Conservation (phyloP, 2,329 filamentous ascomycete species). For the Pseudogymnoascus sp. region DNA sequence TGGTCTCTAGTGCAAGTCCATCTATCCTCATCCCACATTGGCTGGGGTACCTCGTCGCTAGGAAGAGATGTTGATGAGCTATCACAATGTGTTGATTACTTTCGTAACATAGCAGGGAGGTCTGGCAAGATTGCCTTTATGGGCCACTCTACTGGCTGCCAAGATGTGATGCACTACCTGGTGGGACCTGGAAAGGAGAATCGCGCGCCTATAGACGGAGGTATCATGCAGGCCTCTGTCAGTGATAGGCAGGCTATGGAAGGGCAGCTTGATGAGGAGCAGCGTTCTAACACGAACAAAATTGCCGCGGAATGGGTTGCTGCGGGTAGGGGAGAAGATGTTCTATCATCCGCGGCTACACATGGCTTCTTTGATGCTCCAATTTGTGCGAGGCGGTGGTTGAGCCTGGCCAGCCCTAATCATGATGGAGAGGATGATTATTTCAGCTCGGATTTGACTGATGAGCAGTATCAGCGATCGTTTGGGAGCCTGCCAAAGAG, state of each 20-base stretch:
- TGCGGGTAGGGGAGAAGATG: conserved; percentile 36
- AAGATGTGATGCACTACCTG: conserved; percentile 61
- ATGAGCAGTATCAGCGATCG: conserved; percentile 42
- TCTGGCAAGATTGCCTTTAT: conserved; percentile 55
- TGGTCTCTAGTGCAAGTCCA: conserved; percentile 43
- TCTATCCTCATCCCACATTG: conserved; percentile 35
- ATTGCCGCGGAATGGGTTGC: conserved; percentile 37
- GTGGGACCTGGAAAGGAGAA: conserved; percentile 22
- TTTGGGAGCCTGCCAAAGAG: conserved; percentile 46
- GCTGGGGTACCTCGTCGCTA: conserved; percentile 39
- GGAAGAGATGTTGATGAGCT: conserved; percentile 43
- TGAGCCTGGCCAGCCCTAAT: conserved; percentile 49
- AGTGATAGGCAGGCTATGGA: conserved; percentile 53
- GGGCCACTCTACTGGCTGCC: conserved; percentile 64
- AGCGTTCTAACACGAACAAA: conserved; percentile 28
- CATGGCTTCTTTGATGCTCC: conserved; percentile 33
- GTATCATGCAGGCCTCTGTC: conserved; percentile 59
- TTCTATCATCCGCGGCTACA: conserved; percentile 32
- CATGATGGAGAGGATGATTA: conserved; percentile 57
- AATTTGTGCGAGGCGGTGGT: conserved; percentile 50
- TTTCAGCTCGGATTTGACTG: conserved; percentile 56
- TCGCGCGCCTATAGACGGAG: conserved; percentile 43
- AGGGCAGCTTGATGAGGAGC: conserved; percentile 31
- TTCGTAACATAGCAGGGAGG: conserved; percentile 32
- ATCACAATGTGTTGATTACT: conserved; percentile 41